Percentiles rank a stretch among this genome's conserved stretches.
Evolutionary conservation across 148 eudicot species (phyloP).

Genomic region (Euryodendron excelsum): DNA sequence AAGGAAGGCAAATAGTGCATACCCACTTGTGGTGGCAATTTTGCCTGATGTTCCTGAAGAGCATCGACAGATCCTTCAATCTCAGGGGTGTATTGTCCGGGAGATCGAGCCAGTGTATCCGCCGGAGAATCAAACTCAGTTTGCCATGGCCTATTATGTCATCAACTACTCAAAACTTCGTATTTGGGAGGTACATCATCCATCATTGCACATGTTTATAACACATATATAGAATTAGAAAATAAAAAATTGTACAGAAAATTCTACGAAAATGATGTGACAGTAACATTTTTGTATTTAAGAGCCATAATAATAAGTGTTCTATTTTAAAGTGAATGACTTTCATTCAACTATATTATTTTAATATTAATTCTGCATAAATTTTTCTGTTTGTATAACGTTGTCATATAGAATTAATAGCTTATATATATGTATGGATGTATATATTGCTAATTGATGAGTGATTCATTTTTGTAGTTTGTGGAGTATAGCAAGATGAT

Average conservation of each 20-base stretch:
- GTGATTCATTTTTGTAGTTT: slow-evolving; percentile 7
- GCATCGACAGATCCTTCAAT: slow-evolving; percentile 18
- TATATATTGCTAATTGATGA: no score
- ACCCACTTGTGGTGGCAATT: slow-evolving; percentile 32
- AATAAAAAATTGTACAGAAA: not conserved
- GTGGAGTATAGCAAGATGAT: slow-evolving; percentile 20
- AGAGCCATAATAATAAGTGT: no score
- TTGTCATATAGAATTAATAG: no score
- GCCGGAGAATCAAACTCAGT: slow-evolving; percentile 23
- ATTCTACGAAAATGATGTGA: not conserved
- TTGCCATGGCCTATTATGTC: slow-evolving; percentile 29
- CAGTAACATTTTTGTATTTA: no score
- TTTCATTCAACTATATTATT: no score
- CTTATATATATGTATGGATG: no score
- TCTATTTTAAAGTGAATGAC: no score
- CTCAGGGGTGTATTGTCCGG: slow-evolving; percentile 27
- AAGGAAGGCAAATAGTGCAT: slow-evolving; percentile 19
- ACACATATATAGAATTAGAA: no score
- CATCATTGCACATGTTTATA: not conserved
- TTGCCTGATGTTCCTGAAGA: slow-evolving; percentile 32
- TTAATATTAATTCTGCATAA: no score
- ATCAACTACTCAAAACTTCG: slow-evolving; percentile 36
- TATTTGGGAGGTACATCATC: slow-evolving; percentile 25
- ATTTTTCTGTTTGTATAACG: no score
- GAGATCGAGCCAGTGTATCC: slow-evolving; percentile 31